These are phyloP conservation scores for Eragrostis nindensis DNA, from an alignment of 176 grass and related monocot genomes.

Conservation along the genomic window DNA sequence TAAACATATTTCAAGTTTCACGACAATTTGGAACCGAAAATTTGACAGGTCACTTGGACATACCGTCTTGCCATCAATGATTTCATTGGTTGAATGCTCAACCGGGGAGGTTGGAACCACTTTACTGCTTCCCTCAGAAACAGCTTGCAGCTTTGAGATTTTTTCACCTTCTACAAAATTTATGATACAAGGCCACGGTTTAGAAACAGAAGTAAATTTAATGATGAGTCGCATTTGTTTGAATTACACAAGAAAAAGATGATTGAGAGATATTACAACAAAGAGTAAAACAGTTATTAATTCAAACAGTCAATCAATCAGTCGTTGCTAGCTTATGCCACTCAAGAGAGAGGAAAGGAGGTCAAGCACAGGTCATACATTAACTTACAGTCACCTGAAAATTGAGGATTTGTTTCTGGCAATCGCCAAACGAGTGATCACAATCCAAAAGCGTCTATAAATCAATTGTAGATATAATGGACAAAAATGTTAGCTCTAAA, in stretches of 20 bases:
- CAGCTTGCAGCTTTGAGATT: conserved; percentile 11
- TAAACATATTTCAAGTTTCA: not conserved
- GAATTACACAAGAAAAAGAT: not conserved
- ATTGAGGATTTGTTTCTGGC: not conserved
- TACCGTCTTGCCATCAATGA: conserved; percentile 66
- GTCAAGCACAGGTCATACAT: not conserved
- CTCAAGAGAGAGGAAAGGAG: not conserved
- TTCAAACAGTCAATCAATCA: not conserved
- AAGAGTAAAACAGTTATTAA: not conserved
- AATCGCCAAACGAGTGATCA: not conserved
- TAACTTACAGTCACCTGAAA: not conserved
- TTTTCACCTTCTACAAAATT: conserved; percentile 41
- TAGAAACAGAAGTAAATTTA: not conserved
- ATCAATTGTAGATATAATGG: not conserved
- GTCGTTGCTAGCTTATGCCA: conserved; percentile 6
- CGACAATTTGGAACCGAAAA: conserved; percentile 16
- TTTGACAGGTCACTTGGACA: not conserved
- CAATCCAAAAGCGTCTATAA: not conserved
- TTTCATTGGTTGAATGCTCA: conserved; percentile 67
- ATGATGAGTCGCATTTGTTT: not conserved
- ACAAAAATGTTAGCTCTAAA: not conserved
- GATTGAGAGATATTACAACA: conserved; percentile 7
- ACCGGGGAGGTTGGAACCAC: conserved; percentile 32
- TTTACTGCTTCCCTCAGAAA: conserved; percentile 46
- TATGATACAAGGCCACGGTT: conserved; percentile 3